Percentiles rank a stretch among this genome's conserved stretches.
Conservation (phyloP, 352 stramenopile species). For the Globisporangium rhizosaccharum region DNA sequence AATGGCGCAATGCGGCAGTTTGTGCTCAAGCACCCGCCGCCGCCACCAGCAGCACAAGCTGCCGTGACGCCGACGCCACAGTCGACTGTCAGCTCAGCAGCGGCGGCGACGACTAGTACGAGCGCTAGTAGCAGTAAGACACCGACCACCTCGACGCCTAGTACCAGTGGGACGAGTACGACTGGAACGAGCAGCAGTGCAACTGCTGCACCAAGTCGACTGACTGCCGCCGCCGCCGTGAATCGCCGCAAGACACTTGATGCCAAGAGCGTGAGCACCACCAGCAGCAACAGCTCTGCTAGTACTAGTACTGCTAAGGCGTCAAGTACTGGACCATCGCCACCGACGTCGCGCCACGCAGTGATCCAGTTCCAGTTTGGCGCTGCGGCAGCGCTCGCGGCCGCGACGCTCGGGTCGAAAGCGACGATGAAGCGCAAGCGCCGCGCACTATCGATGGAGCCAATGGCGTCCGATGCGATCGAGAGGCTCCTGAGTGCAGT, state of each 20-base stretch:
- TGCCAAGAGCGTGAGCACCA: slow-evolving; percentile 1
- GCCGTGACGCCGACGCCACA: too few species aligned
- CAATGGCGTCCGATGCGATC: slow-evolving; percentile 57
- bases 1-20: slow-evolving; percentile 17
- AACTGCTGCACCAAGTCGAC: background rate
- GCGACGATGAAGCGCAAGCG: slow-evolving; percentile 27
- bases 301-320: background rate
- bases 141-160: background rate
- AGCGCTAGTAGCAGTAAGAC: background rate
- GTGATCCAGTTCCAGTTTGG: slow-evolving; percentile 18
- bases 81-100: background rate
- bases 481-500: slow-evolving; percentile 34
- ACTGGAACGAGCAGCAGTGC: background rate
- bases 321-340: background rate
- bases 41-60: background rate
- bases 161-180: background rate
- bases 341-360: slow-evolving; percentile 3
- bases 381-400: slow-evolving; percentile 12
- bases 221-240: slow-evolving; percentile 31
- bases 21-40: background rate
- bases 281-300: background rate
- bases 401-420: slow-evolving; percentile 11
- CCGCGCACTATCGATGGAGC: slow-evolving; percentile 60
- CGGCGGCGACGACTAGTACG: background rate
- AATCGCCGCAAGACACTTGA: slow-evolving; percentile 31